These are phyloP conservation scores for Leccinum obscurum DNA, from an alignment of 768 basidiomycete species.

Conservation along the genomic window DNA sequence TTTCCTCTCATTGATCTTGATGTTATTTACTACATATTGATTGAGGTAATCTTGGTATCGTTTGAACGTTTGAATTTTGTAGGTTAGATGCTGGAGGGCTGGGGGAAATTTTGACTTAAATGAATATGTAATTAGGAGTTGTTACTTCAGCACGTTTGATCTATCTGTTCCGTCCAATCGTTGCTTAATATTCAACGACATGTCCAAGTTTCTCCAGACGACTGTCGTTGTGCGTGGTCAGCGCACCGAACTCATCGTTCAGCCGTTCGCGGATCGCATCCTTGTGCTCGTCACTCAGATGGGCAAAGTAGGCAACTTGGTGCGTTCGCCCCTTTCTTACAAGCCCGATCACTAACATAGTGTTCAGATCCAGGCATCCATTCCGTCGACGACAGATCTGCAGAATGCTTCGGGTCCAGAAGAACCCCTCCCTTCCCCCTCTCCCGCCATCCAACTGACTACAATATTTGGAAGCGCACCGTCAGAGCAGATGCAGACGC, in stretches of 20 bases:
- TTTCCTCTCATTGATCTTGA: not conserved
- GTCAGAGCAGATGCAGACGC: conserved; percentile 63
- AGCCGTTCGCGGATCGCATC: conserved; percentile 75
- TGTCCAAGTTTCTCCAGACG: conserved; percentile 40
- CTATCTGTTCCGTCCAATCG: not conserved
- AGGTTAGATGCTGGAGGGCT: not conserved
- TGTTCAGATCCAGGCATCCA: conserved; percentile 73
- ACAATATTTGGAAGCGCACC: conserved; percentile 76
- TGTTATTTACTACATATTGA: conserved; percentile 5
- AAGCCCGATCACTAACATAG: conserved; percentile 11
- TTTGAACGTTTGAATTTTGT: not conserved
- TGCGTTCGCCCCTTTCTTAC: conserved; percentile 38
- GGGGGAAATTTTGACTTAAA: not conserved
- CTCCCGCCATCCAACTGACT: conserved; percentile 72
- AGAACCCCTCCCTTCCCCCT: conserved; percentile 53
- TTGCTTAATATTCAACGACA: not conserved
- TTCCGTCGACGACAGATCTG: conserved; percentile 63
- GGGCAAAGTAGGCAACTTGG: conserved; percentile 87
- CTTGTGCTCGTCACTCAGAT: conserved; percentile 89
- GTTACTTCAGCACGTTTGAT: not conserved
- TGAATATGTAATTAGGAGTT: not conserved
- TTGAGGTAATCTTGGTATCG: not conserved
- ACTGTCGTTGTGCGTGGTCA: conserved; percentile 54
- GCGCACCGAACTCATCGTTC: conserved; percentile 73
- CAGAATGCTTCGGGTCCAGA: conserved; percentile 36